phyloP scores from a whole-genome alignment of 2,329 filamentous ascomycete genomes.

The Trichoderma harzianum region DNA sequence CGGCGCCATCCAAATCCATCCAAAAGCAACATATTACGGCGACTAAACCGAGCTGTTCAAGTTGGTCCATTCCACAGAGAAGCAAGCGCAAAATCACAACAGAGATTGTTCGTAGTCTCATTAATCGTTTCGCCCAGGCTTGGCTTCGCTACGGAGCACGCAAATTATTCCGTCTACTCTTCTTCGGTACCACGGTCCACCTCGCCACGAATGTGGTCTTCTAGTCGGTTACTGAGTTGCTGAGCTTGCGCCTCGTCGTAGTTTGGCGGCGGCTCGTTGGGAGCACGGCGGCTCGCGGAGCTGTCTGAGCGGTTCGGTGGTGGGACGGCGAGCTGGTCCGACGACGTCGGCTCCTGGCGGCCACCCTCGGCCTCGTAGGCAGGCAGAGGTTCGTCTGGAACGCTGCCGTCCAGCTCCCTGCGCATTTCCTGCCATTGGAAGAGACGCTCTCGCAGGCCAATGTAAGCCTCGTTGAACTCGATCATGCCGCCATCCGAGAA shows the following conservation, averaged over 20 bases:
- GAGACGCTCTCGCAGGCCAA: constrained; percentile 78
- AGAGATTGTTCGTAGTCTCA: constrained; percentile 14
- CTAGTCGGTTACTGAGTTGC: constrained; percentile 54
- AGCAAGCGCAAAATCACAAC: constrained; percentile 10
- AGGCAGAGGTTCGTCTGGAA: constrained; percentile 83
- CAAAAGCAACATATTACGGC: constrained; percentile 16
- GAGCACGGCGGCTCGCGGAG: constrained; percentile 39
- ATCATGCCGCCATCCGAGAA: constrained; percentile 96
- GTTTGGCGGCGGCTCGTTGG: constrained; percentile 79
- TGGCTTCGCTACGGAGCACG: constrained; percentile 13
- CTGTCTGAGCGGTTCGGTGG: constrained; percentile 35
- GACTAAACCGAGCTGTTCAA: background rate
- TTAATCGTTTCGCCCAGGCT: constrained; percentile 6
- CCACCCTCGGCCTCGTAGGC: constrained; percentile 67
- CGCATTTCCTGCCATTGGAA: constrained; percentile 76
- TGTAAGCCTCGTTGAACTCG: constrained; percentile 81
- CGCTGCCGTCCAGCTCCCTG: constrained; percentile 61
- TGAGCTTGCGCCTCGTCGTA: constrained; percentile 90
- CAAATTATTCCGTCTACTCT: constrained; percentile 4
- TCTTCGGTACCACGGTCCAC: constrained; percentile 54
- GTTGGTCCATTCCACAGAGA: constrained; percentile 1
- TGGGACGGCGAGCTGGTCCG: constrained; percentile 26
- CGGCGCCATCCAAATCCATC: constrained; percentile 10
- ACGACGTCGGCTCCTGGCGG: constrained; percentile 21
- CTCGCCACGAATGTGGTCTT: constrained; percentile 71